phyloP scores from a whole-genome alignment of 2,329 filamentous ascomycete genomes.

The Fusarium sp. region DNA sequence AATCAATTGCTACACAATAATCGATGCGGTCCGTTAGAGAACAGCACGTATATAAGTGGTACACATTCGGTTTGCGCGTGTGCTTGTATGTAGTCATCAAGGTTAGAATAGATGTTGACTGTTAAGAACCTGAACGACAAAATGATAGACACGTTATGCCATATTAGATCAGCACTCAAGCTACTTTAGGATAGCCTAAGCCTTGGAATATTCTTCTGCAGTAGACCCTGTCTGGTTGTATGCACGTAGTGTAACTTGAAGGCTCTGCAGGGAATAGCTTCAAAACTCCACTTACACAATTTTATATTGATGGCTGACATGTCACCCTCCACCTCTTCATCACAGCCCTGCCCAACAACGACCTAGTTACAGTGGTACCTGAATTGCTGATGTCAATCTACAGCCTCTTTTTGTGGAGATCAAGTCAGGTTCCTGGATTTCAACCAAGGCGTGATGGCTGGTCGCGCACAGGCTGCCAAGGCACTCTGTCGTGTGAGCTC shows the following conservation, averaged over 20 bases:
- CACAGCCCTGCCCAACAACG: background rate
- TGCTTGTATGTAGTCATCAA: too few relatives aligned
- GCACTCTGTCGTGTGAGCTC: background rate
- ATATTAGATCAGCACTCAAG: background rate
- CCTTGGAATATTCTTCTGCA: background rate
- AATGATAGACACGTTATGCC: too few relatives aligned
- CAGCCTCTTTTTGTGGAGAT: background rate
- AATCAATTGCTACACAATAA: background rate
- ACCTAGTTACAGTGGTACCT: background rate
- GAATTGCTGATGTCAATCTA: background rate
- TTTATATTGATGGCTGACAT: background rate
- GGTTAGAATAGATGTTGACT: too few relatives aligned
- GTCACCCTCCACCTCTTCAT: background rate
- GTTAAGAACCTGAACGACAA: too few relatives aligned
- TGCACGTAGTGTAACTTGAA: background rate
- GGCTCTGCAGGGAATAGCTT: background rate
- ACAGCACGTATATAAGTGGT: background rate
- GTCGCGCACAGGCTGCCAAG: slow-evolving; percentile 14
- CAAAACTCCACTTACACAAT: background rate
- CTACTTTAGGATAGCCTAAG: background rate
- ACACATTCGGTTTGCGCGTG: background rate
- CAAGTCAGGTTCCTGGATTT: slow-evolving; percentile 1
- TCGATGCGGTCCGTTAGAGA: background rate
- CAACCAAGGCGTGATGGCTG: background rate
- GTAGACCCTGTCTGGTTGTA: background rate